Conservation (phyloP, 2,329 filamentous ascomycete genomes). For the Iodosphaeria phyllophila region DNA sequence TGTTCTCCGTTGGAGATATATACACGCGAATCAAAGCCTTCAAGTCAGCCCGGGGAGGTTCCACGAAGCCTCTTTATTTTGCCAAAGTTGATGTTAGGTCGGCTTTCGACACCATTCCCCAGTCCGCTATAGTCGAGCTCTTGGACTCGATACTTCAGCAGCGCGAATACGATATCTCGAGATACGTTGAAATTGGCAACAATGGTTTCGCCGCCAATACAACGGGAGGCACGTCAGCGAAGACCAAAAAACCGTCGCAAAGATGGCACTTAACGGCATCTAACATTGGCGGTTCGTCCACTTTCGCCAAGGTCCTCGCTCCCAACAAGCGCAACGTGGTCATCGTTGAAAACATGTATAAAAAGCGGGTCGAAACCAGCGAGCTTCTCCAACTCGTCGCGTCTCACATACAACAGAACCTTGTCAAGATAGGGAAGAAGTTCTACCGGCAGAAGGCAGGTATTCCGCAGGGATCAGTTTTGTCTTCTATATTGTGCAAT, state of each 20-base stretch:
- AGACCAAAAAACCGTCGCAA: slow-evolving; percentile 22
- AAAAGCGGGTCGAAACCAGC: slow-evolving; percentile 34
- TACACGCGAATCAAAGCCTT: slow-evolving; percentile 56
- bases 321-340: slow-evolving; percentile 44
- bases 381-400: slow-evolving; percentile 50
- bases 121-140: slow-evolving; percentile 50
- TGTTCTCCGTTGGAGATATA: slow-evolving; percentile 70
- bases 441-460: slow-evolving; percentile 75
- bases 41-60: slow-evolving; percentile 27
- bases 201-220: too few relatives aligned
- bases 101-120: slow-evolving; percentile 92
- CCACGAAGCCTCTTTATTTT: slow-evolving; percentile 47
- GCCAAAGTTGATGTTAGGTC: slow-evolving; percentile 83
- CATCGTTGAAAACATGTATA: slow-evolving; percentile 53
- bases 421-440: slow-evolving; percentile 76
- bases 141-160: slow-evolving; percentile 38
- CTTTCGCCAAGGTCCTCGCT: slow-evolving; percentile 26
- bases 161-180: slow-evolving; percentile 49
- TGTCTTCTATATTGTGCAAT: slow-evolving; percentile 79
- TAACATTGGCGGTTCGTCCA: slow-evolving; percentile 18
- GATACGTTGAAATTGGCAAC: slow-evolving; percentile 47
- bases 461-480: slow-evolving; percentile 81
- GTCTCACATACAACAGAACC: slow-evolving; percentile 68
- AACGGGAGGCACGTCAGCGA: background rate
- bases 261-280: slow-evolving; percentile 35